A percentile compares a stretch with the other conserved stretches of the same genome.
These are phyloP conservation scores for Xanthoconium stramineum DNA, from an alignment of 768 basidiomycete species.

Conservation along the genomic window DNA sequence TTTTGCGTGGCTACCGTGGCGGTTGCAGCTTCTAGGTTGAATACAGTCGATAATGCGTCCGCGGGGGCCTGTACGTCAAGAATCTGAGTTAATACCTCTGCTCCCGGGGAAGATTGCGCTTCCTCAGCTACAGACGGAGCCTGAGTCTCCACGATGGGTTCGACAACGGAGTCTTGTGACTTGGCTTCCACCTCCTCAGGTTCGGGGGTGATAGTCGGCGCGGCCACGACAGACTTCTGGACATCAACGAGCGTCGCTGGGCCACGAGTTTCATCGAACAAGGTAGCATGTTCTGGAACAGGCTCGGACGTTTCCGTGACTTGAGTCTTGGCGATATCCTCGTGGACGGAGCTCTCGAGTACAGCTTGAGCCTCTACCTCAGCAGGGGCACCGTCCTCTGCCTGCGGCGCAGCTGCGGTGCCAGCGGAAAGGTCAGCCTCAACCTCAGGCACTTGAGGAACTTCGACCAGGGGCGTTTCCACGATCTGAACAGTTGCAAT, in stretches of 20 bases:
- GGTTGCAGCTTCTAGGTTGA: constrained; percentile 1
- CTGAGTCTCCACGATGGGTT: not conserved
- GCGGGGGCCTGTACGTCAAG: not conserved
- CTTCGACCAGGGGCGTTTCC: not conserved
- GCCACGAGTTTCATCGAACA: constrained; percentile 7
- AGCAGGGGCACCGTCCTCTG: not conserved
- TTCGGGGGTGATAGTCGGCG: not conserved
- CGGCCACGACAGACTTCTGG: not conserved
- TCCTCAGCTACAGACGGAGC: not conserved
- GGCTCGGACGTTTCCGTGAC: not conserved
- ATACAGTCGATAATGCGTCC: not conserved
- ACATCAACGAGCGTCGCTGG: not conserved
- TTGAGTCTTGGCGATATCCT: not conserved
- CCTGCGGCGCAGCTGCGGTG: not conserved
- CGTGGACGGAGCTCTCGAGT: not conserved
- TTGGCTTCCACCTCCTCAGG: not conserved
- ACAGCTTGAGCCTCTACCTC: constrained; percentile 5
- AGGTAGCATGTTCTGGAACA: not conserved
- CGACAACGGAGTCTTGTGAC: not conserved
- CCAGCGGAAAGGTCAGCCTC: not conserved
- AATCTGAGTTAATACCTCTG: constrained; percentile 7
- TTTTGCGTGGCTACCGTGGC: not conserved
- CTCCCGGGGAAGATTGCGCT: not conserved
- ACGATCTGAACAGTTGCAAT: not conserved
- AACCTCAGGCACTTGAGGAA: not conserved